Conservation (phyloP, 495 filamentous ascomycete species). For the Penicillium nucicola region DNA sequence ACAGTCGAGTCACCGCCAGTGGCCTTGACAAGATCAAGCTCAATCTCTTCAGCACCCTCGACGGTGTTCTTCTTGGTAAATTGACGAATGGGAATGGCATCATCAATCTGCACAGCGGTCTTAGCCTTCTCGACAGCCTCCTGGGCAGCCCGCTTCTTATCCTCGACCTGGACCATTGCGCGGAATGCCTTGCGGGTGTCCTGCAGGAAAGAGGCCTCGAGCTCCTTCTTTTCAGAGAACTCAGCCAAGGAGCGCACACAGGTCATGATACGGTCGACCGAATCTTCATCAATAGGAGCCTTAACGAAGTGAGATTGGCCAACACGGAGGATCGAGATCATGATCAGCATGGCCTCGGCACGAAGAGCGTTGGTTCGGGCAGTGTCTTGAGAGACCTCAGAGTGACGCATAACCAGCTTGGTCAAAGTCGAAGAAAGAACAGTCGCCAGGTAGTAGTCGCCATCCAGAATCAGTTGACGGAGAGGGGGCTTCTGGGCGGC, state of each 20-base stretch:
- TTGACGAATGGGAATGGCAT: conserved; percentile 88
- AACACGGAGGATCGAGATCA: conserved; percentile 97
- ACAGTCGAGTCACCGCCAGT: conserved; percentile 82
- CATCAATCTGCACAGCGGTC: conserved; percentile 91
- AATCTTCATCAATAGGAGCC: conserved; percentile 95
- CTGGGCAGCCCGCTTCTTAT: conserved; percentile 92
- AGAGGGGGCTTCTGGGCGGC: conserved; percentile 95
- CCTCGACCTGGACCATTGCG: conserved; percentile 96
- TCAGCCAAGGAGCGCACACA: conserved; percentile 92
- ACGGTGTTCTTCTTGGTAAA: conserved; percentile 86
- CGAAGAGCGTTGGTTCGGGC: conserved; percentile 91
- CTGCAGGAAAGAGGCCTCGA: conserved; percentile 90
- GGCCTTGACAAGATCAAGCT: conserved; percentile 88
- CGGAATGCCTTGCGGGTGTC: conserved; percentile 96
- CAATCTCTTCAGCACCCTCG: conserved; percentile 81
- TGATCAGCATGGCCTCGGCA: conserved; percentile 98
- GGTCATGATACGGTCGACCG: conserved; percentile 94
- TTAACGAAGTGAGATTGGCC: conserved; percentile 98
- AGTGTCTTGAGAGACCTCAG: conserved; percentile 83
- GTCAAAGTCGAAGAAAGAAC: conserved; percentile 93
- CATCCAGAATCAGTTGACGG: conserved; percentile 91
- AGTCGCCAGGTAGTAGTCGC: conserved; percentile 94
- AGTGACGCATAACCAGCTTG: conserved; percentile 97
- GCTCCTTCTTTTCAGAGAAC: conserved; percentile 81
- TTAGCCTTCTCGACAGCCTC: conserved; percentile 90